phyloP scores from a whole-genome alignment of 2,329 filamentous ascomycete species.

The Calonectria pauciramosa region DNA sequence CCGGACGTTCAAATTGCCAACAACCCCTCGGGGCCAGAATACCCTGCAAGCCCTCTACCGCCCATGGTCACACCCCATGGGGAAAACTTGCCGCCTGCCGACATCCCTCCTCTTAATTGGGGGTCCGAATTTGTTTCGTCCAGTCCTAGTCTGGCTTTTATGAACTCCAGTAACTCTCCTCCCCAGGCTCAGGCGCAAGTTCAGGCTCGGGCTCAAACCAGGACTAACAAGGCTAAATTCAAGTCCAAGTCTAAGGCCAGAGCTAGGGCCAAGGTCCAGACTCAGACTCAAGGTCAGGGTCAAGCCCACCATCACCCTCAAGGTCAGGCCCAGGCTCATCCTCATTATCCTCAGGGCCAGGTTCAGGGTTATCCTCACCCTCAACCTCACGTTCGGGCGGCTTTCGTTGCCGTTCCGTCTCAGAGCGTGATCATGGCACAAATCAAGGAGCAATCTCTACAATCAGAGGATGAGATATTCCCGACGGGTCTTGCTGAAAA shows the following conservation, averaged over 20 bases:
- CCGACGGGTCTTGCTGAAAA: background rate
- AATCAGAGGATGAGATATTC: background rate
- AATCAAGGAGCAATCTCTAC: background rate
- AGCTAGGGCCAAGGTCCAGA: background rate
- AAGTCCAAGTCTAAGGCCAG: background rate
- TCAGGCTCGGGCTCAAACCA: background rate
- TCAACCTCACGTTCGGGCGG: background rate
- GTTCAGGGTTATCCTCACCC: background rate
- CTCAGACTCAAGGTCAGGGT: background rate
- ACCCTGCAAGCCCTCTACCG: background rate
- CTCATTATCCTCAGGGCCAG: background rate
- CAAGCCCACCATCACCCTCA: background rate
- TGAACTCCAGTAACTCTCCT: background rate
- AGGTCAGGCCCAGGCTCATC: background rate
- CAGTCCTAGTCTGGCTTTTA: background rate
- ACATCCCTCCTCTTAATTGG: conserved; percentile 4
- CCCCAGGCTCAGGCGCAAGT: background rate
- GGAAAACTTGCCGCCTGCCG: conserved; percentile 8
- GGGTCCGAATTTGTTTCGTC: background rate
- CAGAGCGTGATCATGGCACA: background rate
- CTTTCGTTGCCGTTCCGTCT: background rate
- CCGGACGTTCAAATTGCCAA: background rate
- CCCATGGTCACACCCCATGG: background rate
- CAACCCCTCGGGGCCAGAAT: conserved; percentile 1
- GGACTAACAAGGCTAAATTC: background rate